A percentile compares a stretch with the other conserved stretches of the same genome.
Conservation (phyloP, 2,329 filamentous ascomycete species). For the Hirsutella minnesotensis region DNA sequence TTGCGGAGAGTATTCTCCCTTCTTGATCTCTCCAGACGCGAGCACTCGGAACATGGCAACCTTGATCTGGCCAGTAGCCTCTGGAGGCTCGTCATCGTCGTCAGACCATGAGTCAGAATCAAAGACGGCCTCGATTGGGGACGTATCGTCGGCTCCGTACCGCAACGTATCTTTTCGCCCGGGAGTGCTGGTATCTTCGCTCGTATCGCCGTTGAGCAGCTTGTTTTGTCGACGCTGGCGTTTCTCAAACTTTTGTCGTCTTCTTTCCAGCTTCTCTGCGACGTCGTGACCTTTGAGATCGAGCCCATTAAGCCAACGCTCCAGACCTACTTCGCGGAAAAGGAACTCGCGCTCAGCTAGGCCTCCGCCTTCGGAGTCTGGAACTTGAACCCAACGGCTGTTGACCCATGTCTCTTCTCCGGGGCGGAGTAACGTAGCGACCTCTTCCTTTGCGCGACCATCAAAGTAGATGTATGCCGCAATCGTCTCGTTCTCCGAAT, state of each 20-base stretch:
- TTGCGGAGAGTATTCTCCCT: slow-evolving; percentile 94
- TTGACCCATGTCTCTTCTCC: slow-evolving; percentile 99
- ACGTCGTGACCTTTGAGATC: slow-evolving; percentile 90
- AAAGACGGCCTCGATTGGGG: slow-evolving; percentile 57
- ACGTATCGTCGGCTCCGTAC: slow-evolving; percentile 66
- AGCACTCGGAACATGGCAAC: slow-evolving; percentile 92
- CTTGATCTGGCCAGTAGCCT: slow-evolving; percentile 95
- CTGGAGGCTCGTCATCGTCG: slow-evolving; percentile 78
- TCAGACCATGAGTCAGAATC: slow-evolving; percentile 67
- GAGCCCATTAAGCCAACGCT: slow-evolving; percentile 91
- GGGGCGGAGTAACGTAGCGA: slow-evolving; percentile 80
- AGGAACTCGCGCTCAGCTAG: slow-evolving; percentile 93
- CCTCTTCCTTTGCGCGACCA: slow-evolving; percentile 87
- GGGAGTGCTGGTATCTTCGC: slow-evolving; percentile 24
- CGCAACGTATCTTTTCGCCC: slow-evolving; percentile 50
- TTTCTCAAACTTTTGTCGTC: slow-evolving; percentile 66
- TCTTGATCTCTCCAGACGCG: slow-evolving; percentile 93
- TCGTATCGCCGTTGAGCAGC: slow-evolving; percentile 20
- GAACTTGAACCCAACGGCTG: slow-evolving; percentile 91
- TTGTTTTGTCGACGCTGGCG: slow-evolving; percentile 53
- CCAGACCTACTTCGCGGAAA: slow-evolving; percentile 91
- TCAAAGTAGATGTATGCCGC: slow-evolving; percentile 99
- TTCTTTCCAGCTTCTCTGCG: slow-evolving; percentile 80
- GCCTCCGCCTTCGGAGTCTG: slow-evolving; percentile 81
- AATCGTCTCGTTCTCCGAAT: slow-evolving; percentile 90